Evolutionary conservation across 768 basidiomycete species (phyloP), one percentile per base, ranked within the genome.

Genomic region (Tephrocybe sp.): DNA sequence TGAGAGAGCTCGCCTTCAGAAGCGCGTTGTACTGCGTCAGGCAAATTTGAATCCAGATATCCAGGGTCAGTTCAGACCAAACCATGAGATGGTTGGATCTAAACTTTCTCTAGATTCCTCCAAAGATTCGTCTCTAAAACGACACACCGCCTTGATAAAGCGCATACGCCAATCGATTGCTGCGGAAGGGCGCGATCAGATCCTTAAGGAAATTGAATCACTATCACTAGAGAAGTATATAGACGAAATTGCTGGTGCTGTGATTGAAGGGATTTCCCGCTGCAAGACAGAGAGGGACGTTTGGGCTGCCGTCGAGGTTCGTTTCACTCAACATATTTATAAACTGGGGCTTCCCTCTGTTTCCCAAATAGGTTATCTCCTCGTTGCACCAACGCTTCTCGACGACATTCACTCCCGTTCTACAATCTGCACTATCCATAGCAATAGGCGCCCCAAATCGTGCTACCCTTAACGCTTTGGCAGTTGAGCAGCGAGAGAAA

Each of bases 141-240:
- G 93, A 6, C 95, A 99, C 69, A 98, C 94, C 1, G 91, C 93
- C 5, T 80, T 98, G 55, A 94, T 97, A 57, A 98, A 96, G 68
- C 87, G 90, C 39, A 87, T 98, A 60, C 84, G 88, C 40, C 91
- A 88, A 63, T 90, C 92, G 14, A 77, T 98, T 61, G 89, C 87
- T 13, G 64, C 77, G 34, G 91, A 93, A 60, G 87, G 92, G 64
- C 80, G 78, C 41, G 92, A 94, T 60, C 86, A 91, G 61, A 84
- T 96, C 53, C 71, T 97, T 58, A 98, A 94, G 68, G 97, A 99
- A 61, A 84, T 97, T 56, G 87, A 94, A 55, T 78, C 87, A 0
- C 77, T 99, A 48, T 85, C 92, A 2, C 75, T 99, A 50, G 93
- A 93, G 72, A 98, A 97, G 69, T 98, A 99, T 65, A 77, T 95